These are phyloP conservation scores for Tetrahymena thermophila DNA, from an alignment of 73 alveolate genomes.

Conservation along the genomic window DNA sequence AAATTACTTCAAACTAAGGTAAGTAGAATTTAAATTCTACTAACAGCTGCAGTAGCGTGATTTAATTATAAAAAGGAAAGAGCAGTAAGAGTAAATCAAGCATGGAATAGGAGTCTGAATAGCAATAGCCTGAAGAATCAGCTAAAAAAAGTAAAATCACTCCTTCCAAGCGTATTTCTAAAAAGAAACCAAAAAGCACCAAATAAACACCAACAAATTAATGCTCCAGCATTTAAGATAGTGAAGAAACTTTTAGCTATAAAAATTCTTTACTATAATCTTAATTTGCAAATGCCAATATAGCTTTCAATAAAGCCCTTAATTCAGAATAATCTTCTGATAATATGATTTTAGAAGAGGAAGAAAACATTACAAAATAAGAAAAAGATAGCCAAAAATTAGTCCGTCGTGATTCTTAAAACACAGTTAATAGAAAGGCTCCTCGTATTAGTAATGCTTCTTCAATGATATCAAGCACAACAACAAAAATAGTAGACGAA, in stretches of 20 bases:
- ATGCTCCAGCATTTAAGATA: background rate
- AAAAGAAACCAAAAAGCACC: background rate
- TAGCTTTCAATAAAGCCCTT: background rate
- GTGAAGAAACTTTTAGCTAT: background rate
- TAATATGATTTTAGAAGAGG: background rate
- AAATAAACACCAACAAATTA: background rate
- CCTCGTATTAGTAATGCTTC: background rate
- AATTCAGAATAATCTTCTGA: background rate
- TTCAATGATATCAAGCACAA: background rate
- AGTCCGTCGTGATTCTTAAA: background rate
- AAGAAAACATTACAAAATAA: background rate
- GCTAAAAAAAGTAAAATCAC: background rate
- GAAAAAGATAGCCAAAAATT: background rate
- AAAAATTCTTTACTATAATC: background rate
- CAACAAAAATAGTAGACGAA: background rate
- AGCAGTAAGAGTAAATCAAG: background rate
- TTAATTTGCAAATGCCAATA: background rate
- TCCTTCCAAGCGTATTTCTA: background rate
- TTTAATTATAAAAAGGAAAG: background rate
- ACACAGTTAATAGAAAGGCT: background rate
- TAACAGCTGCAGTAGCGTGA: background rate
- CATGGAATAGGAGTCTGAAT: background rate
- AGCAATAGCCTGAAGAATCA: background rate
- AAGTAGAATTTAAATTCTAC: background rate
- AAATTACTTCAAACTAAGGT: background rate